Percentiles rank a stretch among this genome's conserved stretches.
phyloP scores from a whole-genome alignment of 345 rosid genomes.

The Acer campestre region DNA sequence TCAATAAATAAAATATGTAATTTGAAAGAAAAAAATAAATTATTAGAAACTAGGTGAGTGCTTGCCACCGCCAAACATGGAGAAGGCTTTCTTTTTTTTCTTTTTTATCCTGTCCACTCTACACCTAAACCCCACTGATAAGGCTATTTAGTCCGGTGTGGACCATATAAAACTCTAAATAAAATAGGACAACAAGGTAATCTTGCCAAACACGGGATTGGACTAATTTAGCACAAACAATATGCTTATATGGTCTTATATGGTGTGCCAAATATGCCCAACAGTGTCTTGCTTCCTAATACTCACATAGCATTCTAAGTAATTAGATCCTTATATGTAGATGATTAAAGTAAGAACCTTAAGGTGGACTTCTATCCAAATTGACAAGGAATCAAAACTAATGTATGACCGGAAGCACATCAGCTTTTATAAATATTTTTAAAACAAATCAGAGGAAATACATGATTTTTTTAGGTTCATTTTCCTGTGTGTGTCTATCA shows the following conservation, averaged over 20 bases:
- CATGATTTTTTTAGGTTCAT: neutral
- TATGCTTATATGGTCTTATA: neutral
- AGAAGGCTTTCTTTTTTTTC: neutral
- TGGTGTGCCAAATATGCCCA: neutral
- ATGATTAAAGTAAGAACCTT: neutral
- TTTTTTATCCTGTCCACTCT: neutral
- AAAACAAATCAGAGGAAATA: neutral
- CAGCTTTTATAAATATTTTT: neutral
- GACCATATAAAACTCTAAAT: neutral
- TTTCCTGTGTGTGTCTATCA: neutral
- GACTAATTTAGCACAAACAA: neutral
- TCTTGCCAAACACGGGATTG: neutral
- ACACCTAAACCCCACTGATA: neutral
- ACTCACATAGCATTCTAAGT: neutral
- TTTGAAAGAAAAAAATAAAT: neutral
- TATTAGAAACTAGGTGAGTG: neutral
- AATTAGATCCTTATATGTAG: neutral
- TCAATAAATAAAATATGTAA: neutral
- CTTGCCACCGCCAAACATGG: neutral
- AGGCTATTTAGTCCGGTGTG: neutral
- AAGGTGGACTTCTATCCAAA: neutral
- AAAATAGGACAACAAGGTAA: neutral
- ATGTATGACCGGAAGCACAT: neutral
- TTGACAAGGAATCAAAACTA: neutral
- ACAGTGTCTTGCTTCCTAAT: neutral